Evolutionary conservation across 1,284 basidiomycete species (phyloP).

Genomic region (Cryptococcus hybrid): DNA sequence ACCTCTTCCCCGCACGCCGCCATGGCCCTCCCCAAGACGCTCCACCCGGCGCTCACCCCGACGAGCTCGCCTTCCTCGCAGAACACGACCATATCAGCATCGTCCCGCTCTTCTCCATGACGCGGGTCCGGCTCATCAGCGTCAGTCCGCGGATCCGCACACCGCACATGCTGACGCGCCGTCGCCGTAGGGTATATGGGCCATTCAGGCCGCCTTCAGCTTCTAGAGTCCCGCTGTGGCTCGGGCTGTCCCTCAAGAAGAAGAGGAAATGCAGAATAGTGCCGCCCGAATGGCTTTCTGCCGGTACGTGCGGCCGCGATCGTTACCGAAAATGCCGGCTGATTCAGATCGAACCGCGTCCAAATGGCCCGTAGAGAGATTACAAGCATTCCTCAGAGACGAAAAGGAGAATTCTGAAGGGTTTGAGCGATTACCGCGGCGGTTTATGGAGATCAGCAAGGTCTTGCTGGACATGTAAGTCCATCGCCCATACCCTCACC

Average conservation of each 20-base stretch:
- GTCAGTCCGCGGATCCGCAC: slow-evolving; percentile 51
- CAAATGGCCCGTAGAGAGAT: slow-evolving; percentile 58
- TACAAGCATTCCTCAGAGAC: slow-evolving; percentile 66
- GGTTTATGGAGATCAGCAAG: slow-evolving; percentile 85
- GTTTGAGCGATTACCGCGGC: slow-evolving; percentile 75
- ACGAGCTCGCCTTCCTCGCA: slow-evolving; percentile 82
- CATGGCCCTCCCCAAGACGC: slow-evolving; percentile 52
- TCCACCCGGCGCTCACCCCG: slow-evolving; percentile 48
- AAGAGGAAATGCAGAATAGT: slow-evolving; percentile 90
- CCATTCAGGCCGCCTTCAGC: slow-evolving; percentile 85
- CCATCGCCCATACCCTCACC: not conserved
- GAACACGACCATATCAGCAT: slow-evolving; percentile 78
- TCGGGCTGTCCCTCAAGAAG: slow-evolving; percentile 86
- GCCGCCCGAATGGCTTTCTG: slow-evolving; percentile 80
- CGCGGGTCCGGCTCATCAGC: slow-evolving; percentile 80
- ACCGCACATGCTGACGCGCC: not conserved
- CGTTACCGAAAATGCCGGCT: not conserved
- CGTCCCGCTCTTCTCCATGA: slow-evolving; percentile 81
- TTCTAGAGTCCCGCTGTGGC: slow-evolving; percentile 85
- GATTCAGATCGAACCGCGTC: not conserved
- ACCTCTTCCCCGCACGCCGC: not conserved
- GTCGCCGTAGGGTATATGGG: slow-evolving; percentile 71
- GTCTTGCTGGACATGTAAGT: slow-evolving; percentile 84
- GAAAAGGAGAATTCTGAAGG: slow-evolving; percentile 67
- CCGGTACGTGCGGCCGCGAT: slow-evolving; percentile 60